These are phyloP conservation scores for Lentinula novae-zelandiae DNA, from an alignment of 1,284 basidiomycete genomes.

Conservation along the genomic window DNA sequence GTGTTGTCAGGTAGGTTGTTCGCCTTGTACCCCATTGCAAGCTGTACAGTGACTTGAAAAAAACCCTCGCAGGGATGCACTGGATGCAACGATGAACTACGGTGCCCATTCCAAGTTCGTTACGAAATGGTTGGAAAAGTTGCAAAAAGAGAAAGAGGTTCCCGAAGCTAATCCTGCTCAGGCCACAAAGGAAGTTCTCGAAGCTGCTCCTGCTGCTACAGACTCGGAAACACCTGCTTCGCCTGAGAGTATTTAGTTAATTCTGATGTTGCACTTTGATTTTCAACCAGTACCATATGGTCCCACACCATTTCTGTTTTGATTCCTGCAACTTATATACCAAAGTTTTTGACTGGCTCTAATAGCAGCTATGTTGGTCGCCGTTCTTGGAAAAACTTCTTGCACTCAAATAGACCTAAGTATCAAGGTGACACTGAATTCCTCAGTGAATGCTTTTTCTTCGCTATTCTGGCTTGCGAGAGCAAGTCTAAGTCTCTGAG, in stretches of 20 bases:
- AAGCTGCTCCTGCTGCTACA: neutral
- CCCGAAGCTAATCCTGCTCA: neutral
- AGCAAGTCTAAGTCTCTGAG: too few species aligned
- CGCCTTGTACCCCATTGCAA: neutral
- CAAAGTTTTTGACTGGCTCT: too few species aligned
- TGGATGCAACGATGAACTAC: constrained; percentile 57
- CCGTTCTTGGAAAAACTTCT: too few species aligned
- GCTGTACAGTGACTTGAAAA: neutral
- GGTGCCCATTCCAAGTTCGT: constrained; percentile 67
- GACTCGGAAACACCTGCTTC: neutral
- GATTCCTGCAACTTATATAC: too few species aligned
- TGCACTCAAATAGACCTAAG: too few species aligned
- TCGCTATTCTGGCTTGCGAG: too few species aligned
- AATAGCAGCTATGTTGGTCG: too few species aligned
- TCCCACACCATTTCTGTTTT: too few species aligned
- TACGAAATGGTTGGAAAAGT: constrained; percentile 55
- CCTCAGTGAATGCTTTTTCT: too few species aligned
- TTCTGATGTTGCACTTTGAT: too few species aligned
- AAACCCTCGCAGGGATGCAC: constrained; percentile 38
- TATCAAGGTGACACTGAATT: too few species aligned
- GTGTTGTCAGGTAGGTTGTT: constrained; percentile 53
- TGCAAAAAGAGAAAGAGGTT: constrained; percentile 34
- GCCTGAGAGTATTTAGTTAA: neutral
- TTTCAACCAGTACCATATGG: too few species aligned
- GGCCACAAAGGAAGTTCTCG: neutral